phyloP scores from a whole-genome alignment of 768 basidiomycete genomes.

The Sporobolomyces phaffii region DNA sequence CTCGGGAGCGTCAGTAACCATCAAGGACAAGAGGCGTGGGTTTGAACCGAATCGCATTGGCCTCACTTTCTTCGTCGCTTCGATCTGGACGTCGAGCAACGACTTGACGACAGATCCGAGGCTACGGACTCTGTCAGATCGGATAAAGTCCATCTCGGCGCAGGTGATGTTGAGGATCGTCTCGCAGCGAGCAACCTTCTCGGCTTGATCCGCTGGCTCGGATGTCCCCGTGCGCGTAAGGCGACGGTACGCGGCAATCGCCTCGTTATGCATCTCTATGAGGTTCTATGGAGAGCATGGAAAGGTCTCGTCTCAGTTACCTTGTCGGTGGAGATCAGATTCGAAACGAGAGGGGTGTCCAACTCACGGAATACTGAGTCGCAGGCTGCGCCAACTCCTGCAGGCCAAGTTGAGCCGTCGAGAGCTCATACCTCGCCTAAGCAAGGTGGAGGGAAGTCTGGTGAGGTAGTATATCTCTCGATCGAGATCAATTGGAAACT shows the following conservation, averaged over 20 bases:
- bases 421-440: slow-evolving; percentile 1
- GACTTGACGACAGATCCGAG: slow-evolving; percentile 58
- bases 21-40: too few species aligned
- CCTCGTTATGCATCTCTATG: neutral
- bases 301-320: too few species aligned
- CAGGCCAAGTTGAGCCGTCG: slow-evolving; percentile 3
- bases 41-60: too few species aligned
- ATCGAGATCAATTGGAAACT: neutral
- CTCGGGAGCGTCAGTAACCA: too few species aligned
- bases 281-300: too few species aligned
- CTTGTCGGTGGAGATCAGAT: slow-evolving; percentile 24
- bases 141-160: slow-evolving; percentile 79
- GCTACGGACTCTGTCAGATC: slow-evolving; percentile 66
- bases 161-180: slow-evolving; percentile 81
- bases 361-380: neutral
- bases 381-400: slow-evolving; percentile 16
- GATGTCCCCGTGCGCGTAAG: neutral
- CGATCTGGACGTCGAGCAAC: slow-evolving; percentile 73
- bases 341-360: neutral
- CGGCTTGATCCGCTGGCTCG: neutral
- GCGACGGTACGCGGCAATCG: neutral
- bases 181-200: slow-evolving; percentile 66
- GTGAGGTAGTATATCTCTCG: neutral
- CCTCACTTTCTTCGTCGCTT: slow-evolving; percentile 62
- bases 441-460: neutral